These are phyloP conservation scores for Xylariaceae sp. DNA, from an alignment of 2,329 filamentous ascomycete species.

Conservation along the genomic window DNA sequence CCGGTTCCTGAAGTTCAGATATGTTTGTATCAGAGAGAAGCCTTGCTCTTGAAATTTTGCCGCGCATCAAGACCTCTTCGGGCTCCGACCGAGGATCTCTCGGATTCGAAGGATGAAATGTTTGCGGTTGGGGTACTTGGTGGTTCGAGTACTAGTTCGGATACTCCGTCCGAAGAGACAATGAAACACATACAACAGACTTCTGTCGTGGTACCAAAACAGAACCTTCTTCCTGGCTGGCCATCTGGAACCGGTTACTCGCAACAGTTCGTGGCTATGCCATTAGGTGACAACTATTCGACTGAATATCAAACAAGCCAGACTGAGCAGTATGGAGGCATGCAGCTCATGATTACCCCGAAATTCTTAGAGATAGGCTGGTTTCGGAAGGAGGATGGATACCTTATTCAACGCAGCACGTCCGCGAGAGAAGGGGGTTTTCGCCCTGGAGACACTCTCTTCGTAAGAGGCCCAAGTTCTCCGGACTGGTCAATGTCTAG, in stretches of 20 bases:
- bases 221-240: background rate
- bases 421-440: background rate
- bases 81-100: background rate
- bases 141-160: background rate
- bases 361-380: background rate
- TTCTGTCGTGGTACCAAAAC: background rate
- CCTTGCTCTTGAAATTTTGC: background rate
- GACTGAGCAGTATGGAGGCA: background rate
- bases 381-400: background rate
- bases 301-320: background rate
- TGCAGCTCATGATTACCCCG: background rate
- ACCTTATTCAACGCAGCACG: background rate
- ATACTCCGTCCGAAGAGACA: background rate
- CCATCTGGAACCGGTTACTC: background rate
- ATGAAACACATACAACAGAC: background rate
- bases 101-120: background rate
- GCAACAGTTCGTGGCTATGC: background rate
- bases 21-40: background rate
- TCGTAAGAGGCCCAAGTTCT: background rate
- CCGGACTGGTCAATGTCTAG: background rate
- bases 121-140: background rate
- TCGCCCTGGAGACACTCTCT: background rate
- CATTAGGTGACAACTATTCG: background rate
- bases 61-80: background rate
- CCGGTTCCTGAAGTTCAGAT: background rate